Conservation (phyloP, 148 eudicot genomes). For the Spergularia bocconei region DNA sequence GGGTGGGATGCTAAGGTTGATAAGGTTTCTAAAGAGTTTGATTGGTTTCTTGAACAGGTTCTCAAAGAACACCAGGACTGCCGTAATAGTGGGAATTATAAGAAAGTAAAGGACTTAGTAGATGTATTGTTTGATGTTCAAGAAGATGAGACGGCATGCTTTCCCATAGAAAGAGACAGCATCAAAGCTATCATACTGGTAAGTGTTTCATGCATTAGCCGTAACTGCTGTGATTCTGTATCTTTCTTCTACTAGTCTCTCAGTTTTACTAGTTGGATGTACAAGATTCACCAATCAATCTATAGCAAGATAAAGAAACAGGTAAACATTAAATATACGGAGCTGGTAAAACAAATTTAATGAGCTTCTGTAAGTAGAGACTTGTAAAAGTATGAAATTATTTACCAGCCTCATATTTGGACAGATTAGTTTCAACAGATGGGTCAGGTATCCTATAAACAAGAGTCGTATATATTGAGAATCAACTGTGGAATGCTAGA, state of each 20-base stretch:
- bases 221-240: not conserved
- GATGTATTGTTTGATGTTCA: slow-evolving; percentile 51
- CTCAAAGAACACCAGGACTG: slow-evolving; percentile 30
- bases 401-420: too few species aligned
- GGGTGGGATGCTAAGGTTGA: slow-evolving; percentile 35
- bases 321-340: too few species aligned
- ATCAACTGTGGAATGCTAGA: too few species aligned
- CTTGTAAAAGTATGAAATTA: too few species aligned
- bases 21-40: slow-evolving; percentile 20
- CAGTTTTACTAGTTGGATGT: not conserved
- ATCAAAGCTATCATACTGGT: slow-evolving; percentile 51
- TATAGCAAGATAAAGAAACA: not conserved
- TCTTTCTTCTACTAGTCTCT: not conserved
- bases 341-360: too few species aligned
- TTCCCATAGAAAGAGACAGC: slow-evolving; percentile 33
- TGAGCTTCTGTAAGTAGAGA: too few species aligned
- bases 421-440: too few species aligned
- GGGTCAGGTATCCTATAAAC: not conserved
- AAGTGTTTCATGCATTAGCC: not conserved
- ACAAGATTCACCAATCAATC: not conserved
- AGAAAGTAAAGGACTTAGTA: slow-evolving; percentile 38
- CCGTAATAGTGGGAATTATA: slow-evolving; percentile 6
- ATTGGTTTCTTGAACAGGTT: slow-evolving; percentile 34
- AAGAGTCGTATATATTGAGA: not conserved
- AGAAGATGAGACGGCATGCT: slow-evolving; percentile 25